Percentiles rank a stretch among this genome's conserved stretches.
Conservation (phyloP, 768 basidiomycete genomes). For the Hemileccinum rubropunctum region DNA sequence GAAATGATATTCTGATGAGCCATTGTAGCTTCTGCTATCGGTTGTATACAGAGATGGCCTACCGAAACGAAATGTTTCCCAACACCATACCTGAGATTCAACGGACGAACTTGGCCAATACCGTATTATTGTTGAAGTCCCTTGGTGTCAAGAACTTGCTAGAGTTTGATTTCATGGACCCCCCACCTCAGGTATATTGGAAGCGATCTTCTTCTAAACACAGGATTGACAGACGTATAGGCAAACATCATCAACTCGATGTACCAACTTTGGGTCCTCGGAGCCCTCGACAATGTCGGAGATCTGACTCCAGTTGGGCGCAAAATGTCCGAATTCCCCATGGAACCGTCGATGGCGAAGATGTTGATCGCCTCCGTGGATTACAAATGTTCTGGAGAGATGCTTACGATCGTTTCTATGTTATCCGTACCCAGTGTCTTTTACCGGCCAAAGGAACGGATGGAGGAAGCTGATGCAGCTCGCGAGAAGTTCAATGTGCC, state of each 20-base stretch:
- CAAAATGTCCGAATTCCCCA: slow-evolving; percentile 99
- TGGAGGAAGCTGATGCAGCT: slow-evolving; percentile 97
- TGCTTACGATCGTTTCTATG: slow-evolving; percentile 99
- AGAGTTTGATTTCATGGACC: slow-evolving; percentile 99
- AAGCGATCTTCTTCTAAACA: background rate
- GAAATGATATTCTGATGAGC: slow-evolving; percentile 1
- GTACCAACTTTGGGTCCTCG: slow-evolving; percentile 99
- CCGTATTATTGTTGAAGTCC: slow-evolving; percentile 90
- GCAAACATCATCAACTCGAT: slow-evolving; percentile 98
- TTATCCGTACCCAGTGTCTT: slow-evolving; percentile 97
- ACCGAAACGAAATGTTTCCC: slow-evolving; percentile 90
- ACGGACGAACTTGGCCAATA: slow-evolving; percentile 95
- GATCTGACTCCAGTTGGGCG: slow-evolving; percentile 88
- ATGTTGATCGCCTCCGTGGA: slow-evolving; percentile 93
- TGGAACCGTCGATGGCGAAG: slow-evolving; percentile 99
- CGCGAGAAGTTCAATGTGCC: slow-evolving; percentile 98
- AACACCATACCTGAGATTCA: slow-evolving; percentile 99
- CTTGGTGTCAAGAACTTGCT: slow-evolving; percentile 95
- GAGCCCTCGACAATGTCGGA: slow-evolving; percentile 96
- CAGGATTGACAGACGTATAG: slow-evolving; percentile 35
- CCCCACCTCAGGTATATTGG: slow-evolving; percentile 85
- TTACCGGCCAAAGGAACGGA: slow-evolving; percentile 93
- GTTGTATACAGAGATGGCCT: slow-evolving; percentile 96
- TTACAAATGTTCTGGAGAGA: slow-evolving; percentile 89
- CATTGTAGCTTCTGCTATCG: slow-evolving; percentile 84